Evolutionary conservation across 257 asterid genomes (phyloP).

Genomic region (Verbena officinalis): DNA sequence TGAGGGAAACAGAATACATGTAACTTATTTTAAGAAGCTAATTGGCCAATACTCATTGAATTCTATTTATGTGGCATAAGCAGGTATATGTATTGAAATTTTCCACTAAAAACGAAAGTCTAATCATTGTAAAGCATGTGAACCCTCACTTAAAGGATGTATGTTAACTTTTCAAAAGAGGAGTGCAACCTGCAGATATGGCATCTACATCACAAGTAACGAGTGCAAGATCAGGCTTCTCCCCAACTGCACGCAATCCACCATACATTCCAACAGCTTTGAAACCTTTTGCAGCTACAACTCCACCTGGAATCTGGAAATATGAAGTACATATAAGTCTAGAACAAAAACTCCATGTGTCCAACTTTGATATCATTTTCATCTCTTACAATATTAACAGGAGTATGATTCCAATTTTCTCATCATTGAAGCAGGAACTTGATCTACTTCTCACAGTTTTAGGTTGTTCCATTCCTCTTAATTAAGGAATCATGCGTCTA

Average conservation of each 20-base stretch:
- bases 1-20: conserved; percentile 12
- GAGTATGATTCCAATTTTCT: conserved; percentile 7
- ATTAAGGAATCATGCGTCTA: not conserved
- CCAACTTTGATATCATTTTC: not conserved
- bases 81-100: not conserved
- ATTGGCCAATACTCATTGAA: not conserved
- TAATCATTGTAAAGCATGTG: conserved; percentile 10
- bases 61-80: not conserved
- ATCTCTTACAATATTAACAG: not conserved
- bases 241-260: conserved; percentile 94
- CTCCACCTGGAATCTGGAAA: conserved; percentile 89
- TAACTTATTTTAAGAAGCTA: conserved; percentile 1
- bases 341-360: conserved; percentile 4
- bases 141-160: not conserved
- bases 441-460: conserved; percentile 8
- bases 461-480: not conserved
- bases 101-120: conserved; percentile 13
- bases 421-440: conserved; percentile 19
- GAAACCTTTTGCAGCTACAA: conserved; percentile 92
- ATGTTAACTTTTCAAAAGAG: conserved; percentile 3
- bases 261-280: conserved; percentile 97
- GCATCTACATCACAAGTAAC: conserved; percentile 92
- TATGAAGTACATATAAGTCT: conserved; percentile 29
- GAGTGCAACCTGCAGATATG: conserved; percentile 70
- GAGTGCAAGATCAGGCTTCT: conserved; percentile 97